These are phyloP conservation scores for Anacardium occidentale DNA, from an alignment of 345 rosid genomes.

Conservation along the genomic window DNA sequence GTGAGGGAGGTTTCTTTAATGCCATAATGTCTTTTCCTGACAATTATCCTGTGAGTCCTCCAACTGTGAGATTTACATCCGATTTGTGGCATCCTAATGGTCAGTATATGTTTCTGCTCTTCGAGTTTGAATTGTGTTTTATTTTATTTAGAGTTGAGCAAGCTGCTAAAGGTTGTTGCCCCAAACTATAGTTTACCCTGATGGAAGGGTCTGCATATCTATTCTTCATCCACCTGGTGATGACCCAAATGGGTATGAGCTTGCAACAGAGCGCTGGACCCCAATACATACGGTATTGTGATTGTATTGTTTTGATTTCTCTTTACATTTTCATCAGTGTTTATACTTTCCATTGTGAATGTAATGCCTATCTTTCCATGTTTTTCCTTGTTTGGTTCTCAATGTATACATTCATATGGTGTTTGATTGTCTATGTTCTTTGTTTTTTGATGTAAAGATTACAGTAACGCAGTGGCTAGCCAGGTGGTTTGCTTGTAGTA, in stretches of 20 bases:
- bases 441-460: not conserved
- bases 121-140: not conserved
- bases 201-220: constrained; percentile 84
- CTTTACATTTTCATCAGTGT: not conserved
- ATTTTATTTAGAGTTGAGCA: not conserved
- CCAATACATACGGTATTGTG: constrained; percentile 73
- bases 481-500: not conserved
- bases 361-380: not conserved
- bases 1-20: constrained; percentile 83
- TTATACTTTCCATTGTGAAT: not conserved
- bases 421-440: not conserved
- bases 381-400: not conserved
- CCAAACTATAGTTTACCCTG: constrained; percentile 53
- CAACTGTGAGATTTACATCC: constrained; percentile 70
- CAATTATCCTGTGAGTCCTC: constrained; percentile 71
- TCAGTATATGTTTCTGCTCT: constrained; percentile 21
- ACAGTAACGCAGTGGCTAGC: not conserved
- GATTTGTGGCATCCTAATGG: constrained; percentile 98
- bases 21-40: constrained; percentile 77
- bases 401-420: not conserved
- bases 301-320: not conserved
- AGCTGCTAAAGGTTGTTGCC: constrained; percentile 8
- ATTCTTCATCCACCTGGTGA: constrained; percentile 94
- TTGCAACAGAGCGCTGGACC: constrained; percentile 80
- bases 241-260: constrained; percentile 96